Conservation (phyloP, 495 filamentous ascomycete genomes). For the Penicillium maclennaniae region DNA sequence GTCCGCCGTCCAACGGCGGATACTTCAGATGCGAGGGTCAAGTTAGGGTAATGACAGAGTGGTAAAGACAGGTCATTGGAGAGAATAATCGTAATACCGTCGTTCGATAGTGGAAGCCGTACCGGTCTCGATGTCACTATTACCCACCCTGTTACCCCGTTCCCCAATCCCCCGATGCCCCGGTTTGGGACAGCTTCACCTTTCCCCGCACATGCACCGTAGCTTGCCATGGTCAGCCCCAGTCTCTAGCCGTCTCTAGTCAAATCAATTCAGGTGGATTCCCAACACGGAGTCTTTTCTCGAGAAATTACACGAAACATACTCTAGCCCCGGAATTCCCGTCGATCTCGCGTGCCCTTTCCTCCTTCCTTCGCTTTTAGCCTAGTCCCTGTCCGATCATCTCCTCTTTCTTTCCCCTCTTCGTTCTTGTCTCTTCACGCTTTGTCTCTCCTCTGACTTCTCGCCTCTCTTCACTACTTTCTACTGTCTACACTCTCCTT, state of each 20-base stretch:
- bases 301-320: background rate
- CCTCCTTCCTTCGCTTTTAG: slow-evolving; percentile 1
- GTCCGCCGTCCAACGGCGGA: background rate
- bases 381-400: slow-evolving; percentile 7
- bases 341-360: slow-evolving; percentile 9
- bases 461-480: slow-evolving; percentile 9
- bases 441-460: background rate
- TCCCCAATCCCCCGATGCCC: background rate
- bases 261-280: background rate
- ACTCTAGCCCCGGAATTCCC: slow-evolving; percentile 5
- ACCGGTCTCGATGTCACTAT: slow-evolving; percentile 14
- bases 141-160: slow-evolving; percentile 2
- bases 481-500: slow-evolving; percentile 8
- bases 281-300: background rate
- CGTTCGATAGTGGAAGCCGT: background rate
- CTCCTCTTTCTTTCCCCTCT: slow-evolving; percentile 5
- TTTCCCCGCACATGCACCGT: background rate
- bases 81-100: too few relatives aligned
- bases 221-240: background rate
- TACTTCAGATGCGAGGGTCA: background rate
- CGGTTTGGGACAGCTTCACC: background rate
- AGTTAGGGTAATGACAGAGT: background rate
- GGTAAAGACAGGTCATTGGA: background rate
- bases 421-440: slow-evolving; percentile 5
- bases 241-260: background rate